Conservation (phyloP, 345 rosid genomes). For the Fremontodendron californicum region DNA sequence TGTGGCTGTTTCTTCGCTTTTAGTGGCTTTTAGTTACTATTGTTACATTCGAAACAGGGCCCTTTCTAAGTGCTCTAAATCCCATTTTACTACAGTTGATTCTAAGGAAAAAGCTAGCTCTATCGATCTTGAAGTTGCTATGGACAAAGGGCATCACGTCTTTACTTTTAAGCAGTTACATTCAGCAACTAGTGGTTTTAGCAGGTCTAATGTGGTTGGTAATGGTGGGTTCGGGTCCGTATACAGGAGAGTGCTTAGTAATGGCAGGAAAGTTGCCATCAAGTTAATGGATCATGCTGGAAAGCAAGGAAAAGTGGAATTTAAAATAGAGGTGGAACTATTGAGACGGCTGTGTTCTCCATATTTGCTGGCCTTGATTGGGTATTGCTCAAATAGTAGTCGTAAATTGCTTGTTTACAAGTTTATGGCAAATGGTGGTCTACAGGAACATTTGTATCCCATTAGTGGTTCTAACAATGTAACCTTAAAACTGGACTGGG, state of each 20-base stretch:
- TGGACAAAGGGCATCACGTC: slow-evolving; percentile 58
- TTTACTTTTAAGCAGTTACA: no score
- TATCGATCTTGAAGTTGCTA: slow-evolving; percentile 27
- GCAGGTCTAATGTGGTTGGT: slow-evolving; percentile 87
- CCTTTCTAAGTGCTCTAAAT: slow-evolving; percentile 44
- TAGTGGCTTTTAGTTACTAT: no score
- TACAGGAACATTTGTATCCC: slow-evolving; percentile 81
- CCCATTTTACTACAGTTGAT: slow-evolving; percentile 44
- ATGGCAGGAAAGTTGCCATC: no score
- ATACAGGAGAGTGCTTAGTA: no score
- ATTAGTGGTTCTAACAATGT: slow-evolving; percentile 35
- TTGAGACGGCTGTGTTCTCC: slow-evolving; percentile 71
- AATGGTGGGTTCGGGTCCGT: no score
- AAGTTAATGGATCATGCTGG: slow-evolving; percentile 88
- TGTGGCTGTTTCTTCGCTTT: no score
- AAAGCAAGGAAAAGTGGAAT: slow-evolving; percentile 88
- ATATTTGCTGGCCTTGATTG: slow-evolving; percentile 62
- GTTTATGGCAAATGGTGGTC: slow-evolving; percentile 74
- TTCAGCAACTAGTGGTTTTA: slow-evolving; percentile 80
- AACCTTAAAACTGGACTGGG: slow-evolving; percentile 55
- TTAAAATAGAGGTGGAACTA: slow-evolving; percentile 84
- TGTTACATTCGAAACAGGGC: slow-evolving; percentile 75
- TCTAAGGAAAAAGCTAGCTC: slow-evolving; percentile 44
- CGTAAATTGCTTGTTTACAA: slow-evolving; percentile 70
- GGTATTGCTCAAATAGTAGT: slow-evolving; percentile 61